phyloP scores from a whole-genome alignment of 2,329 filamentous ascomycete genomes.

The Chalaropsis ovoidea region DNA sequence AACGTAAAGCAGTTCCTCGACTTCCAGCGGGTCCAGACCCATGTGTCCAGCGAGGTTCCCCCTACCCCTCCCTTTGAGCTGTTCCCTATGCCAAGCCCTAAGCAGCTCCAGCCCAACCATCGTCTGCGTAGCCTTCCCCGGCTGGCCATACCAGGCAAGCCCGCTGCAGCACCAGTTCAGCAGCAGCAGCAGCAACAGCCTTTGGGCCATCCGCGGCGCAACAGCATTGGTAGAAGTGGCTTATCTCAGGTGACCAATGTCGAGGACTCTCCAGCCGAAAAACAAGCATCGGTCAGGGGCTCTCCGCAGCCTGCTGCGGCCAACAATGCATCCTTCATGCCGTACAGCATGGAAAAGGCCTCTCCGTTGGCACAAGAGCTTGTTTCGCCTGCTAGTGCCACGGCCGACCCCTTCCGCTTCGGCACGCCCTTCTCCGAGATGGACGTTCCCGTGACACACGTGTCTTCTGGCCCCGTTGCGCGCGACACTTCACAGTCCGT shows the following conservation, averaged over 20 bases:
- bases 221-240: constrained; percentile 15
- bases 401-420: constrained; percentile 56
- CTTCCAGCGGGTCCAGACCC: constrained; percentile 57
- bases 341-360: constrained; percentile 44
- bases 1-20: constrained; percentile 84
- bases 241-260: constrained; percentile 23
- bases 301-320: constrained; percentile 35
- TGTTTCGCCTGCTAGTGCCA: constrained; percentile 38
- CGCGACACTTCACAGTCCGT: constrained; percentile 82
- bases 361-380: constrained; percentile 47
- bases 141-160: constrained; percentile 46
- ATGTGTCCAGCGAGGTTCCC: constrained; percentile 46
- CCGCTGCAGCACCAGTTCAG: constrained; percentile 28
- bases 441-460: constrained; percentile 71
- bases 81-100: constrained; percentile 36
- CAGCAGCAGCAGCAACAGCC: constrained; percentile 26
- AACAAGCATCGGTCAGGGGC: constrained; percentile 23
- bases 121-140: constrained; percentile 51
- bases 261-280: constrained; percentile 17
- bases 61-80: constrained; percentile 61
- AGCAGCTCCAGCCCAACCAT: constrained; percentile 36
- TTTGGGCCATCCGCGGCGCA: constrained; percentile 25
- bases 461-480: constrained; percentile 60
- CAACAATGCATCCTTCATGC: constrained; percentile 34
- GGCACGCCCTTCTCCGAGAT: constrained; percentile 85